Base-by-base conservation (phyloP, 2,329 filamentous ascomycete genomes). In the Fusarium solani-melongenae region DNA sequence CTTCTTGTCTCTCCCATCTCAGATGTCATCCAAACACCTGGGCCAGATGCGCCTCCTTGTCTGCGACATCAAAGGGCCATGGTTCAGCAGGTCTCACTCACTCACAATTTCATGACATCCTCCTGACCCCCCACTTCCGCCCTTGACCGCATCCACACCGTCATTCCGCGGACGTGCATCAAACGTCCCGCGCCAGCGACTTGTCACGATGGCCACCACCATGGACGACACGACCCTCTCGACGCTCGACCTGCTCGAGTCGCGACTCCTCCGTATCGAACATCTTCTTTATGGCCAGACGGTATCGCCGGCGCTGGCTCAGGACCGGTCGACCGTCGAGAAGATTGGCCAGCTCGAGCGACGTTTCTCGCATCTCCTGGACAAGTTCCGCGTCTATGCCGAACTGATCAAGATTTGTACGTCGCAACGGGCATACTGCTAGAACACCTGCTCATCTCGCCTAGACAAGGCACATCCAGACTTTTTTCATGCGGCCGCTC, bases 321-420 rank as follows among this genome's bases (percentile, higher is more conserved):
- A 84, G 15, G 74, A 84, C 24, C 80, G 80, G 17, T 83, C 88
- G 0, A 85, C 86, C 0, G 74, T 82, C 27, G 81, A 83, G 22
- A 82, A 84, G 46, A 81, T 91, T 46, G 84, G 84, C 64, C 83
- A 88, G 41, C 83, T 91, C 1, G 88, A 91, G 73, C 84, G 84
- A 60, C 87, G 88, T 29, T 89, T 91, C 76, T 82, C 84, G 15
- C 78, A 80, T 34, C 82, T 91, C 8, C 73, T 88, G 7, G 86
- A 87, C 33, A 83, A 84, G 61, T 82, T 88, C 36, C 87, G 88
- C 58, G 88, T 89, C 63, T 91, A 91, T 72, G 86, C 84, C 31
- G 89, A 91, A 73, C 83, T 92, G 8, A 83, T 92, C 39, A 88
- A 88, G 76, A 89, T 91, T 29, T 90, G 90, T 91, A 85, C 24